Percentiles rank a stretch among this genome's conserved stretches.
These are phyloP conservation scores for Suhomyces choctaworum DNA, from an alignment of 1,139 yeast species.

Conservation along the genomic window DNA sequence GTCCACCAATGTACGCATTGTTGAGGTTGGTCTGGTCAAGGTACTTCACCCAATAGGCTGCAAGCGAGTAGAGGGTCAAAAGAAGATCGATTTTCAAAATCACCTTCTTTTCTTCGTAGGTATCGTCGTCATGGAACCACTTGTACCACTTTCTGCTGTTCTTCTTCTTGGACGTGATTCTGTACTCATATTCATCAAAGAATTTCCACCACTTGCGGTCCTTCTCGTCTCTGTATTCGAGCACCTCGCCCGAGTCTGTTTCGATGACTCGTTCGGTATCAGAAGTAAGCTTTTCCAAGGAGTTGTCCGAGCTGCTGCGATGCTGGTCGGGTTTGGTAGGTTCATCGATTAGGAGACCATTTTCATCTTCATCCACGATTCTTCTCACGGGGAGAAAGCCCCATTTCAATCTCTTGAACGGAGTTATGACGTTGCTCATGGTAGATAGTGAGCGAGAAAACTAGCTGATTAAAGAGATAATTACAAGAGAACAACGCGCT, in stretches of 20 bases:
- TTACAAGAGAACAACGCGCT: not conserved
- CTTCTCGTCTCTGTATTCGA: constrained; percentile 62
- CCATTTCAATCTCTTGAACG: constrained; percentile 43
- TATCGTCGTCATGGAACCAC: constrained; percentile 62
- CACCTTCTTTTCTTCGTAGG: constrained; percentile 55
- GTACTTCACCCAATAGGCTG: constrained; percentile 72
- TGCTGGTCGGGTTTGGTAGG: constrained; percentile 5
- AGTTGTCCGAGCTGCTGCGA: constrained; percentile 10
- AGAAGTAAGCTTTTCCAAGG: constrained; percentile 9
- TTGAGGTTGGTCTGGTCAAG: constrained; percentile 61
- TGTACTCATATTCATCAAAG: constrained; percentile 62
- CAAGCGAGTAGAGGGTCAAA: constrained; percentile 57
- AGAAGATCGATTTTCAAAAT: constrained; percentile 62
- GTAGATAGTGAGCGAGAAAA: no score
- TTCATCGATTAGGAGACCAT: constrained; percentile 5
- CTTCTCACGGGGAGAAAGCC: constrained; percentile 51
- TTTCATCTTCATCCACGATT: constrained; percentile 40
- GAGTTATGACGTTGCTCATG: constrained; percentile 1
- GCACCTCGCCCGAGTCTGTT: constrained; percentile 3
- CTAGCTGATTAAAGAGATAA: no score
- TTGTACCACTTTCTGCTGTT: constrained; percentile 54
- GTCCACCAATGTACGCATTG: constrained; percentile 70
- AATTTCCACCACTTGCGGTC: constrained; percentile 63
- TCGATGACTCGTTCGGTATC: constrained; percentile 2
- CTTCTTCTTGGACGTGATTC: constrained; percentile 39